Evolutionary conservation across 305 asterid species (phyloP), one percentile per base, ranked within the genome.

Genomic region (Stenogyne calaminthoides): DNA sequence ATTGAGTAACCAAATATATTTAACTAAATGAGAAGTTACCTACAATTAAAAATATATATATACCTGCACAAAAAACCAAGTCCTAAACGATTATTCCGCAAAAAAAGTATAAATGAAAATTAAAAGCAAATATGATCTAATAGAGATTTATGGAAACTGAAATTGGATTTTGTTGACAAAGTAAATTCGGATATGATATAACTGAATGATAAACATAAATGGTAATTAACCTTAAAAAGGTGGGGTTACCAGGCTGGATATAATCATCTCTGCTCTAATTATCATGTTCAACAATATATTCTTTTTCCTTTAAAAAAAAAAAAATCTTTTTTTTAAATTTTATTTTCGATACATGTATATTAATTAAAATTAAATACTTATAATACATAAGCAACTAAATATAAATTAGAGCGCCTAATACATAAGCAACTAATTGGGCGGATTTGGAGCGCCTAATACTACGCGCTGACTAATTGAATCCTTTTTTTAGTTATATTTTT

Each of bases 91-190:
- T n/a, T n/a, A n/a, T n/a, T n/a, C n/a, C n/a, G n/a, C n/a, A n/a
- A n/a, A 62, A 72, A 52, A 73, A 46, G 19, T 12, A 56, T 71
- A 80, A 80, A 88, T 9, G 84, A 78, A 76, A 67, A 39, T 52
- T 57, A 14, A 79, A 71, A 72, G 4, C 68, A 64, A 78, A 74
- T 39, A 77, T 46, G 37, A 67, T 62, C n/a, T 18, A 18, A 18
- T 40, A 39, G 55, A 64, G 69, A 49, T 52, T 80, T 74, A 36
- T 51, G 85, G 86, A 64, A 51, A 66, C 79, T 51, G 51, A 66
- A 71, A 77, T 69, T 74, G 36, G 73, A 61, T 58, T 42, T 12
- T 47, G 25, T 73, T 67, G 83, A 85, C n/a, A 56, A 32, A 32
- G 77, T 85, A 85, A 85, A 81, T 67, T 73, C 71, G 64, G 34